Evolutionary conservation across 2,329 filamentous ascomycete genomes (phyloP), one percentile per base, ranked within the genome.

Genomic region (Trichoderma koningii): DNA sequence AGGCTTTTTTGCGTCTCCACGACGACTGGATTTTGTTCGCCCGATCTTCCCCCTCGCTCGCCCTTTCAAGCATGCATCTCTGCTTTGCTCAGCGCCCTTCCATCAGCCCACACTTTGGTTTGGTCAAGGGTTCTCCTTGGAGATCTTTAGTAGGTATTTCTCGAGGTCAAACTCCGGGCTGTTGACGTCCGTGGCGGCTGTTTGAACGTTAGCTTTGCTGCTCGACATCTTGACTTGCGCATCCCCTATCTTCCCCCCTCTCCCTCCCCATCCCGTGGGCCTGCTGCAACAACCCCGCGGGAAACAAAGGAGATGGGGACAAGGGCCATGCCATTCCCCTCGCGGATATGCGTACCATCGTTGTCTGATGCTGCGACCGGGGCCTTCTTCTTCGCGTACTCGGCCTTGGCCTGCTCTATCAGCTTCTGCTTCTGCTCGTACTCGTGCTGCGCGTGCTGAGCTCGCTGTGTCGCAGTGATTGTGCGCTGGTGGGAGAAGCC

Each of bases 81-180:
- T 55, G 17, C 50, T 30, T 52, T 42, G 48, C 50, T 63, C 51
- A 45, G 52, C 38, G 21, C 59, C 26, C 59, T 59, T 38, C 42
- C 64, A 53, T 26, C 48, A n/a, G 15, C 47, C 55, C 48, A 42
- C 41, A 41, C 48, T 55, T 59, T 59, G 44, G 19, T 55, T 56
- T 15, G 48, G 28, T 77, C 81, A 85, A 71, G 82, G 76, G 74
- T 78, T 84, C 75, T 84, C 77, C 76, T 82, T 79, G 70, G 79
- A 72, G 72, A 92, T 80, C 72, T 86, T 83, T 74, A 87, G 85
- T 78, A 97, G 80, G 78, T 87, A 92, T 72, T 90, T 88, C 83
- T 98, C 94, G 72, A 98, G 84, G 77, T 99, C 93, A 82, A 98
- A 98, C 75, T 93, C 92, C 75, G 93, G 88, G 82, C 95, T 88